phyloP scores from a whole-genome alignment of 768 basidiomycete genomes.

The Candolleomyces eurysporus region DNA sequence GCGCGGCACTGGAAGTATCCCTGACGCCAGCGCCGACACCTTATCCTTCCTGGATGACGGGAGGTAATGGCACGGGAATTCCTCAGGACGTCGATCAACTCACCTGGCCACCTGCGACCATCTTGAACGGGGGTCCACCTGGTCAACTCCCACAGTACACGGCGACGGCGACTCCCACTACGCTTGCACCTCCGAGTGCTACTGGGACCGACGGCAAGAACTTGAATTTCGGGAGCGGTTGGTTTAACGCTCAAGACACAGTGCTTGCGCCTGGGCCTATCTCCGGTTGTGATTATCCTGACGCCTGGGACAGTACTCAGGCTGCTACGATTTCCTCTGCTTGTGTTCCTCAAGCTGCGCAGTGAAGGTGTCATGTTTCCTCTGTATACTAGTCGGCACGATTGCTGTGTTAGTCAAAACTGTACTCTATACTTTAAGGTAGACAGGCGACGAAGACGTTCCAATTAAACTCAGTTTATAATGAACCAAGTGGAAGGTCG shows the following conservation, averaged over 20 bases:
- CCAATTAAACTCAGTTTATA: too few relatives aligned
- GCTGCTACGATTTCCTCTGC: neutral
- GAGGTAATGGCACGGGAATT: slow-evolving; percentile 57
- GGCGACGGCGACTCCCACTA: slow-evolving; percentile 58
- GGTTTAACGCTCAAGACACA: slow-evolving; percentile 52
- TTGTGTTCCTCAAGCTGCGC: neutral
- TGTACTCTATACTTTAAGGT: too few relatives aligned
- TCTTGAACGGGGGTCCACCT: slow-evolving; percentile 34
- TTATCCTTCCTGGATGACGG: slow-evolving; percentile 67
- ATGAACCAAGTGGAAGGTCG: too few relatives aligned
- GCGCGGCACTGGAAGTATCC: slow-evolving; percentile 49
- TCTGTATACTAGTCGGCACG: neutral
- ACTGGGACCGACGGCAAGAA: slow-evolving; percentile 35
- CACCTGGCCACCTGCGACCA: slow-evolving; percentile 62
- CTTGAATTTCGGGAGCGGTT: slow-evolving; percentile 48
- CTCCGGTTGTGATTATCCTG: slow-evolving; percentile 55
- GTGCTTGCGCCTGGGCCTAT: slow-evolving; percentile 44
- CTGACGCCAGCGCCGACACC: slow-evolving; percentile 37
- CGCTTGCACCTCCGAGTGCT: slow-evolving; percentile 46
- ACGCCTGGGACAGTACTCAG: slow-evolving; percentile 33
- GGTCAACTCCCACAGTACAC: slow-evolving; percentile 63
- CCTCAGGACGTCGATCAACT: slow-evolving; percentile 36
- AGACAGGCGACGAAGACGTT: too few relatives aligned
- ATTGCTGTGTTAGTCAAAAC: too few relatives aligned
- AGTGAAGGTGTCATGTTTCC: neutral